Evolutionary conservation across 1,284 basidiomycete species (phyloP).

Genomic region (Cutaneotrichosporon cutaneum): DNA sequence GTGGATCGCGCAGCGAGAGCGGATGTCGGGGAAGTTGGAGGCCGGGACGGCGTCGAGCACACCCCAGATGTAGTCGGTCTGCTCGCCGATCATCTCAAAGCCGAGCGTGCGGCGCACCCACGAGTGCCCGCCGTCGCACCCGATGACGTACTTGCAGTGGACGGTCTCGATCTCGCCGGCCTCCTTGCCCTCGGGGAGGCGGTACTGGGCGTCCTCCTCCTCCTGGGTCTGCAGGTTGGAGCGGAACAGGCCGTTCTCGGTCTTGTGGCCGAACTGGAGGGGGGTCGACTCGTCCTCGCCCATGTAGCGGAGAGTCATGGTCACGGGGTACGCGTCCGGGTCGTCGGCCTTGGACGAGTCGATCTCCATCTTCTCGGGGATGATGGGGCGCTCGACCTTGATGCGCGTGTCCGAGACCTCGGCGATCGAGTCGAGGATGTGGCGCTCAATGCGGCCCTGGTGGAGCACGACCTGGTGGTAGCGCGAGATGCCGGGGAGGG

Average conservation of each 20-base stretch:
- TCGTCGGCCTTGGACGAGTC: constrained; percentile 18
- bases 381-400: constrained; percentile 21
- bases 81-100: constrained; percentile 28
- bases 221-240: constrained; percentile 14
- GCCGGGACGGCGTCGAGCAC: constrained; percentile 25
- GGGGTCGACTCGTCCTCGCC: constrained; percentile 18
- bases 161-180: constrained; percentile 22
- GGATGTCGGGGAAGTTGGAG: constrained; percentile 27
- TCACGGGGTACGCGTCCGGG: constrained; percentile 22
- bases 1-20: constrained; percentile 22
- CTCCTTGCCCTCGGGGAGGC: constrained; percentile 16
- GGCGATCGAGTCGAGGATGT: constrained; percentile 20
- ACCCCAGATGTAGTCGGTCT: constrained; percentile 31
- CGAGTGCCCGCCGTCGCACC: constrained; percentile 32
- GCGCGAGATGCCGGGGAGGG: constrained; percentile 18
- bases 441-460: constrained; percentile 24
- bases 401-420: constrained; percentile 16
- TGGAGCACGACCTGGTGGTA: constrained; percentile 17
- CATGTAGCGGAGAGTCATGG: constrained; percentile 18
- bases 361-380: constrained; percentile 19
- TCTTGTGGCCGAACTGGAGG: constrained; percentile 20
- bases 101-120: constrained; percentile 26
- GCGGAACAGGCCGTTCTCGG: constrained; percentile 23
- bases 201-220: constrained; percentile 21
- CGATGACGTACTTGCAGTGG: constrained; percentile 32